Base-by-base conservation (phyloP, 2,329 filamentous ascomycete genomes). In the Stemphylium beticola region DNA sequence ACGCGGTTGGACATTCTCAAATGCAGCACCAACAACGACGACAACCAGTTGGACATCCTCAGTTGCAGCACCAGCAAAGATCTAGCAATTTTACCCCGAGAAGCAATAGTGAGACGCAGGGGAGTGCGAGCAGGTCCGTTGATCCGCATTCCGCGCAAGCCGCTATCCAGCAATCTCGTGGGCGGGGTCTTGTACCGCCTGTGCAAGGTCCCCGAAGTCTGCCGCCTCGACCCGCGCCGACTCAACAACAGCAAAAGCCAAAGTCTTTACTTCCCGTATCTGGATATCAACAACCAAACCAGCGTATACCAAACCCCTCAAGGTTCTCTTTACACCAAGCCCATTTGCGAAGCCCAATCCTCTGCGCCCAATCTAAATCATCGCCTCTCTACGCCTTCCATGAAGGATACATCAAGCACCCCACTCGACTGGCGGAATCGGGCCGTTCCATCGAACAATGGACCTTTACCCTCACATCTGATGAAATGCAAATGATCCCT, bases 241-340 rank as follows among this genome's bases (percentile, higher is more conserved):
- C 32, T 36, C 37, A 29, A 42, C 18, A 20, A 22, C 55, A 42
- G 26, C 24, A 18, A n/a, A 43, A 33, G 10, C 26, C 39, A 22
- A 9, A 14, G n/a, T 36, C 49, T 29, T 43, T 74, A 6, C 67
- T 82, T 29, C 80, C 79, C 39, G 72, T 63, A 15, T 55, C 61
- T 1, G 72, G 72, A 8, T 60, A 58, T 15, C 42, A 51, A 32
- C 74, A 73, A 20, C 57, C 75, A 3, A 73, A 77, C 53, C 77
- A 76, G 29, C 72, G 75, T 10, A 66, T 74, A 20, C 78, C 81
- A 4, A 74, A 81, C 53, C 79, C 83, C 17, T 69, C 73, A 20
- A 66, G 76, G 7, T 78, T 77, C 24, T 81, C 79, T n/a, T 74
- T 88, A 7, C 86, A 88, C 63, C 84, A 87, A 70, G 80, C 81